phyloP scores from a whole-genome alignment of 202 grass and related monocot genomes.

The Cymbopogon flexuosus region DNA sequence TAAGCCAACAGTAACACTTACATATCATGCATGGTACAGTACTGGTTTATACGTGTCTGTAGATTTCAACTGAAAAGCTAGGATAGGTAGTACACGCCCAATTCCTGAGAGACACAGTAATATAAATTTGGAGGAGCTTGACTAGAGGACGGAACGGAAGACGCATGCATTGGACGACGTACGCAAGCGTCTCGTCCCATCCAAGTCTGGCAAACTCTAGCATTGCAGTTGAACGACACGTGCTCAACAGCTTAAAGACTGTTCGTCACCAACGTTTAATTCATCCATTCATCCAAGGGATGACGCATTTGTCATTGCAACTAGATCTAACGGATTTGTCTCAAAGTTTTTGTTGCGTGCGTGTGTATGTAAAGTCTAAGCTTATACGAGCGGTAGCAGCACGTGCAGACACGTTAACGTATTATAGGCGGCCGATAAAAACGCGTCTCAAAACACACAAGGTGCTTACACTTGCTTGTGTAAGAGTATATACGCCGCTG shows the following conservation, averaged over 20 bases:
- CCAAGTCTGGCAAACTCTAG: not conserved
- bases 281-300: not conserved
- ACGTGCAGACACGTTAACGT: no score
- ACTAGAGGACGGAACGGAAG: not conserved
- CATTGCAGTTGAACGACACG: not conserved
- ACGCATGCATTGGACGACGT: constrained; percentile 25
- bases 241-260: not conserved
- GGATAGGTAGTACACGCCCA: not conserved
- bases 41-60: not conserved
- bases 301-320: not conserved
- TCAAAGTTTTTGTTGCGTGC: not conserved
- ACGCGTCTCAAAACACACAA: no score
- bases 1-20: not conserved
- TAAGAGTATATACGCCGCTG: not conserved
- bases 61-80: not conserved
- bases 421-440: no score
- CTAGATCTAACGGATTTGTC: not conserved
- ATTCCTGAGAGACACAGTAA: not conserved
- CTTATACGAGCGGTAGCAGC: not conserved
- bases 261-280: constrained; percentile 30
- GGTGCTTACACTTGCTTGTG: not conserved
- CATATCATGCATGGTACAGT: not conserved
- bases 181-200: not conserved
- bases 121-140: not conserved
- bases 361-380: not conserved